Evolutionary conservation across 192 early-diverging fungal species (phyloP).

Genomic region (Backusella liffmaniae): DNA sequence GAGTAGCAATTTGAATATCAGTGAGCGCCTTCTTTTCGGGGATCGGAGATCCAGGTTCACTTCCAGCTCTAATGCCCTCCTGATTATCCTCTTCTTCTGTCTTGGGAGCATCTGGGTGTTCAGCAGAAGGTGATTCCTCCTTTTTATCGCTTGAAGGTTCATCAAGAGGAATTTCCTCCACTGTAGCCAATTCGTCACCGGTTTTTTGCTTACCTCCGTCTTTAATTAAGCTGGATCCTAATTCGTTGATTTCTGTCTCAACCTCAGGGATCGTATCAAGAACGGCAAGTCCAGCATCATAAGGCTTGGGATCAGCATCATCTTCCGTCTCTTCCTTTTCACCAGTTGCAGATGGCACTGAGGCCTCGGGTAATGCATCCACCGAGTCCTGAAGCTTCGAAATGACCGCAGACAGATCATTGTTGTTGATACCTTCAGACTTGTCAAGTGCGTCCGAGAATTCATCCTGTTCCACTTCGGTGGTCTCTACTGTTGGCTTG

Average conservation of each 20-base stretch:
- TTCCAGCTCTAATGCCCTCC: conserved; percentile 1
- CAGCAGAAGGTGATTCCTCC: background rate
- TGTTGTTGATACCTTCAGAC: background rate
- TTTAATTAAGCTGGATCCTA: conserved; percentile 13
- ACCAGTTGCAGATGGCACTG: background rate
- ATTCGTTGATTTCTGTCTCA: conserved; percentile 9
- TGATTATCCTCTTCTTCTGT: background rate
- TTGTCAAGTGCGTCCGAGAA: conserved; percentile 12
- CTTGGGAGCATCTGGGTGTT: background rate
- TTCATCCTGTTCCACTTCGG: background rate
- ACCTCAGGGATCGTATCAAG: conserved; percentile 10
- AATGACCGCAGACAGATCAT: background rate
- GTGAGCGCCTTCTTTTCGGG: background rate
- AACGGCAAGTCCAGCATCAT: background rate
- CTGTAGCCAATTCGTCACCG: conserved; percentile 4
- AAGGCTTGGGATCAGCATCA: background rate
- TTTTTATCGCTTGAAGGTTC: too few relatives aligned
- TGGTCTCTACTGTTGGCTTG: background rate
- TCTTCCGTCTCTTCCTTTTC: background rate
- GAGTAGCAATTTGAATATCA: conserved; percentile 6
- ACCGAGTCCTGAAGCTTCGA: background rate
- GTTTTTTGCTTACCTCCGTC: background rate
- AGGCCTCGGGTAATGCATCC: background rate
- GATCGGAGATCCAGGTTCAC: background rate
- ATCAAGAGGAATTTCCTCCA: background rate